These are phyloP conservation scores for Brassica balearica DNA, from an alignment of 441 rosid genomes.

Conservation along the genomic window DNA sequence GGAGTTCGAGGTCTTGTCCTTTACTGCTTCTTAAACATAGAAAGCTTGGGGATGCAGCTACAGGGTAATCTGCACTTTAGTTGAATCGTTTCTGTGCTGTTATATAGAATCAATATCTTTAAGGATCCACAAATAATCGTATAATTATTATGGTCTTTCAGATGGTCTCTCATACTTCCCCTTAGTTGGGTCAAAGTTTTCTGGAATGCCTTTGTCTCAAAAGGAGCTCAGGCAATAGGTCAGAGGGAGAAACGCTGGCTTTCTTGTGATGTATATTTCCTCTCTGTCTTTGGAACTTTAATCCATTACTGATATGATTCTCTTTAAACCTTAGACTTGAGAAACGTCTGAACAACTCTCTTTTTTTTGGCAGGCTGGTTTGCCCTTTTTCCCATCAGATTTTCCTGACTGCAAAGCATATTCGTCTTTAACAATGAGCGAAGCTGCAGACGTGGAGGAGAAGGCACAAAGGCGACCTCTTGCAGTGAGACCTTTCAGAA, in stretches of 20 bases:
- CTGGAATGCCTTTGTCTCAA: constrained; percentile 72
- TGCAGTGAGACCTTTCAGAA: constrained; percentile 62
- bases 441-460: constrained; percentile 55
- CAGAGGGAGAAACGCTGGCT: constrained; percentile 86
- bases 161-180: constrained; percentile 89
- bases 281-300: constrained; percentile 31
- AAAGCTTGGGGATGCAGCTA: constrained; percentile 42
- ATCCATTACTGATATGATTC: background rate
- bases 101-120: constrained; percentile 17
- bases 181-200: constrained; percentile 83
- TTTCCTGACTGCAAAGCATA: constrained; percentile 85
- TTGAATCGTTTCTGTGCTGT: constrained; percentile 24
- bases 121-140: constrained; percentile 24
- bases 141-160: constrained; percentile 46
- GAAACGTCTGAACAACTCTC: constrained; percentile 31
- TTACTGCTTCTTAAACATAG: constrained; percentile 69
- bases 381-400: constrained; percentile 85
- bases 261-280: constrained; percentile 68
- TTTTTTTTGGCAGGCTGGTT: constrained; percentile 57
- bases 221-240: constrained; percentile 88
- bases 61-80: constrained; percentile 59
- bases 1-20: constrained; percentile 68
- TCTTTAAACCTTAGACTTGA: background rate
- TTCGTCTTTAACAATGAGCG: constrained; percentile 56
- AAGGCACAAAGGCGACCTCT: constrained; percentile 58